Evolutionary conservation across 345 rosid genomes (phyloP).

Genomic region (Euclidium syriacum): DNA sequence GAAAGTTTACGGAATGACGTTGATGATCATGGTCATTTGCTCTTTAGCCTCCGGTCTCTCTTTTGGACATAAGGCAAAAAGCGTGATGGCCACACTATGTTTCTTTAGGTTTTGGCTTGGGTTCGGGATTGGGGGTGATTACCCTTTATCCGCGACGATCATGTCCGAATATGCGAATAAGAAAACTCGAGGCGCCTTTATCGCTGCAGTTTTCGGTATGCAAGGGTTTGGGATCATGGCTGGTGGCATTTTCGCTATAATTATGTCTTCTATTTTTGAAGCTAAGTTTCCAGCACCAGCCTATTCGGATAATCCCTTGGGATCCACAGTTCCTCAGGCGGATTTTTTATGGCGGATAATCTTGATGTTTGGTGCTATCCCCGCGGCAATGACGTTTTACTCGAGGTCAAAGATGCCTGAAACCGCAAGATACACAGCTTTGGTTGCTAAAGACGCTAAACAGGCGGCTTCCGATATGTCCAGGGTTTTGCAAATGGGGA

Average conservation of each 20-base stretch:
- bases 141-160: slow-evolving; percentile 43
- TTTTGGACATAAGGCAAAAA: slow-evolving; percentile 27
- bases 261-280: slow-evolving; percentile 27
- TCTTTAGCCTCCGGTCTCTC: slow-evolving; percentile 34
- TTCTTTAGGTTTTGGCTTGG: slow-evolving; percentile 37
- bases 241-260: slow-evolving; percentile 37
- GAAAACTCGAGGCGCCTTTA: slow-evolving; percentile 37
- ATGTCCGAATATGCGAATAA: slow-evolving; percentile 44
- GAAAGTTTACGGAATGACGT: slow-evolving; percentile 55
- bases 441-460: slow-evolving; percentile 31
- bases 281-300: slow-evolving; percentile 26
- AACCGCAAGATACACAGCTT: slow-evolving; percentile 39
- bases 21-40: slow-evolving; percentile 31
- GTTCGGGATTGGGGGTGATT: slow-evolving; percentile 40
- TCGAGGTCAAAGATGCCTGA: slow-evolving; percentile 42
- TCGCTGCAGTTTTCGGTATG: slow-evolving; percentile 43
- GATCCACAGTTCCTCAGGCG: slow-evolving; percentile 36
- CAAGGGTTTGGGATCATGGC: slow-evolving; percentile 42
- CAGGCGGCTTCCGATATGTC: slow-evolving; percentile 36
- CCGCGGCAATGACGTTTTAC: slow-evolving; percentile 38
- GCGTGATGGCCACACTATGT: slow-evolving; percentile 32
- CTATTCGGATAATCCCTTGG: slow-evolving; percentile 14
- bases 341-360: slow-evolving; percentile 39
- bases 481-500: slow-evolving; percentile 32
- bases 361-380: slow-evolving; percentile 38